Evolutionary conservation across 2,329 filamentous ascomycete species (phyloP).

Genomic region (Beauveria sp.): DNA sequence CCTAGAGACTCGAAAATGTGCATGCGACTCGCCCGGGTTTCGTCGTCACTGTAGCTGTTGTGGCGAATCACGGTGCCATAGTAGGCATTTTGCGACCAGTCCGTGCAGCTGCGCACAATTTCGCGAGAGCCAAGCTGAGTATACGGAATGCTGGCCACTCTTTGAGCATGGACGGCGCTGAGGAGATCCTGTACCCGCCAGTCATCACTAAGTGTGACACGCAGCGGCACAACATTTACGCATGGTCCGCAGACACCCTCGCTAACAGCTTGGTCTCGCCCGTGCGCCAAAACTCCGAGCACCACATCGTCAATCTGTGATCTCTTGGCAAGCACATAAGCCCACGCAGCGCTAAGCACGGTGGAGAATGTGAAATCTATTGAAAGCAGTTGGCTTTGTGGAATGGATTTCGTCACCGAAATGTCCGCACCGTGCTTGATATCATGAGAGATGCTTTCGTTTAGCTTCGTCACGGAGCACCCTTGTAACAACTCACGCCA

Average conservation of each 20-base stretch:
- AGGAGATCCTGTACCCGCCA: conserved; percentile 43
- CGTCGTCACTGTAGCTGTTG: conserved; percentile 10
- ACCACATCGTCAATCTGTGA: conserved; percentile 3
- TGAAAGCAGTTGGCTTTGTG: background rate
- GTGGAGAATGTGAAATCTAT: background rate
- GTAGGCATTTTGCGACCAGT: conserved; percentile 27
- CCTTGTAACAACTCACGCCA: conserved; percentile 32
- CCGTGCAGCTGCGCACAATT: conserved; percentile 36
- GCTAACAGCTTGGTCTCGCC: background rate
- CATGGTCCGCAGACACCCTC: conserved; percentile 46
- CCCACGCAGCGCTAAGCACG: conserved; percentile 3
- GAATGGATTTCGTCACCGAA: background rate
- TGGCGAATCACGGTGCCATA: conserved; percentile 44
- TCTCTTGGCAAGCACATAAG: background rate
- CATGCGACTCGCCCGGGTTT: background rate
- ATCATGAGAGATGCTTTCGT: background rate
- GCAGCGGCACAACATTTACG: conserved; percentile 53
- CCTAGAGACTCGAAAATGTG: background rate
- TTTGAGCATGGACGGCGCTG: conserved; percentile 41
- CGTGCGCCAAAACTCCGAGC: background rate
- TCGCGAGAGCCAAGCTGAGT: conserved; percentile 42
- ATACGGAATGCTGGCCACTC: conserved; percentile 40
- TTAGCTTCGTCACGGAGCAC: background rate
- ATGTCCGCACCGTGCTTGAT: background rate
- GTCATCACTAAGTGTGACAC: conserved; percentile 40